These are phyloP conservation scores for Chrysophaeum taylorii DNA, from an alignment of 352 stramenopile species.

Conservation along the genomic window DNA sequence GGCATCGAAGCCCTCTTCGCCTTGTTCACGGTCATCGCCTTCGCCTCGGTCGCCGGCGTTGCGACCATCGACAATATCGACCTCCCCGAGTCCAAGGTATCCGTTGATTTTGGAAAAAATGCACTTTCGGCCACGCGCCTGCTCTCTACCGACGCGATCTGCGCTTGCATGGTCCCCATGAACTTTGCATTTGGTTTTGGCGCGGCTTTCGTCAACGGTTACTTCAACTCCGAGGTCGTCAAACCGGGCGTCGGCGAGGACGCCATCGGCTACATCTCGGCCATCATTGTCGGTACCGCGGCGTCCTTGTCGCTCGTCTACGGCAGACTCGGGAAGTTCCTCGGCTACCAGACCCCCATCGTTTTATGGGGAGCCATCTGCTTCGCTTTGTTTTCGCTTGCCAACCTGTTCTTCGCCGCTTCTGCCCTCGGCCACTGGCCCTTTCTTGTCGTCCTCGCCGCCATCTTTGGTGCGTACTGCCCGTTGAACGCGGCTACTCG, in stretches of 20 bases:
- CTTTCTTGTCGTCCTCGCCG: not conserved
- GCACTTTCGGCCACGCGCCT: not conserved
- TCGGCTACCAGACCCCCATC: not conserved
- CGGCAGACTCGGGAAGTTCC: not conserved
- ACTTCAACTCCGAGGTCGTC: not conserved
- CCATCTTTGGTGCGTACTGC: slow-evolving; percentile 1
- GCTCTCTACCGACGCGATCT: not conserved
- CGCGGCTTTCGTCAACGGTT: slow-evolving; percentile 3
- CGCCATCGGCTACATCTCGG: not conserved
- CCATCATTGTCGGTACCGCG: slow-evolving; percentile 6
- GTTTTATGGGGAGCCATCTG: not conserved
- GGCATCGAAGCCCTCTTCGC: not conserved
- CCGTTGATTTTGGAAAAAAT: not conserved
- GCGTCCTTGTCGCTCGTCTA: not conserved
- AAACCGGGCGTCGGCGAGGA: not conserved
- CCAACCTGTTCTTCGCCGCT: not conserved
- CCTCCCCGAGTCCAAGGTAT: not conserved
- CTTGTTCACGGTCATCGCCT: not conserved
- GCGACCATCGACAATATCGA: not conserved
- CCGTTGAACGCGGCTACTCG: no score
- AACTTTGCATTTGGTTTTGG: slow-evolving; percentile 9
- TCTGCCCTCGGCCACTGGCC: not conserved
- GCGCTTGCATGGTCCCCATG: slow-evolving; percentile 1
- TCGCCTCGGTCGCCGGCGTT: not conserved
- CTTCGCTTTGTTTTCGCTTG: not conserved